Evolutionary conservation across 192 early-diverging fungal genomes (phyloP).

Genomic region (Rhizophagus prolifer): DNA sequence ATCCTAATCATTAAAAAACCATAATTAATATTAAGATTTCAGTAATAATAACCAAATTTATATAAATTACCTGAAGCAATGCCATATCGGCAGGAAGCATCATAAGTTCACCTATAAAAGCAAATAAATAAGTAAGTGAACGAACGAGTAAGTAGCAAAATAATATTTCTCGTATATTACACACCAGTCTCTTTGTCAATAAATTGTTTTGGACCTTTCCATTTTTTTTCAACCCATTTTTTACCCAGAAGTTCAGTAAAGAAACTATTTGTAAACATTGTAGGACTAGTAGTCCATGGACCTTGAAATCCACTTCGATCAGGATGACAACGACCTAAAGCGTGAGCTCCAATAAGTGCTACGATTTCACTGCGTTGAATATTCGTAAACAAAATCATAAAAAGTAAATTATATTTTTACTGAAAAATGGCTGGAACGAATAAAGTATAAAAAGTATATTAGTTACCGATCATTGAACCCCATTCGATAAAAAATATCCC

Average conservation of each 20-base stretch:
- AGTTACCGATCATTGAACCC: conserved; percentile 48
- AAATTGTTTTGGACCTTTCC: conserved; percentile 83
- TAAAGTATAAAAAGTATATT: conserved; percentile 44
- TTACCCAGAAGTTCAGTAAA: conserved; percentile 77
- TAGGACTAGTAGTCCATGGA: conserved; percentile 90
- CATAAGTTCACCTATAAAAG: conserved; percentile 51
- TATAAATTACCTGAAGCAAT: conserved; percentile 34
- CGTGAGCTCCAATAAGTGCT: conserved; percentile 76
- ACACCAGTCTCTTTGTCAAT: conserved; percentile 70
- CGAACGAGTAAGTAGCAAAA: not conserved
- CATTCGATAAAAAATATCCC: conserved; percentile 83
- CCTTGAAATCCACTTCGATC: conserved; percentile 77
- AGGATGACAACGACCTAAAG: conserved; percentile 74
- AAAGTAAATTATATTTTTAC: not conserved
- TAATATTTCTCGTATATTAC: not conserved
- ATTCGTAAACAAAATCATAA: not conserved
- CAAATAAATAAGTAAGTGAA: not conserved
- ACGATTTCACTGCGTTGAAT: conserved; percentile 63
- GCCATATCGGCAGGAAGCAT: conserved; percentile 76
- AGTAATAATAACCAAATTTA: not conserved
- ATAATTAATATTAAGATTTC: not conserved
- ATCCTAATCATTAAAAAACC: conserved; percentile 42
- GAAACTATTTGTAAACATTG: conserved; percentile 86
- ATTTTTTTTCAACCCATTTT: conserved; percentile 79
- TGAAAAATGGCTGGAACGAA: conserved; percentile 40